Percentiles rank a stretch among this genome's conserved stretches.
These are phyloP conservation scores for Cucurbita moschata DNA, from an alignment of 306 rosid genomes.

Conservation along the genomic window DNA sequence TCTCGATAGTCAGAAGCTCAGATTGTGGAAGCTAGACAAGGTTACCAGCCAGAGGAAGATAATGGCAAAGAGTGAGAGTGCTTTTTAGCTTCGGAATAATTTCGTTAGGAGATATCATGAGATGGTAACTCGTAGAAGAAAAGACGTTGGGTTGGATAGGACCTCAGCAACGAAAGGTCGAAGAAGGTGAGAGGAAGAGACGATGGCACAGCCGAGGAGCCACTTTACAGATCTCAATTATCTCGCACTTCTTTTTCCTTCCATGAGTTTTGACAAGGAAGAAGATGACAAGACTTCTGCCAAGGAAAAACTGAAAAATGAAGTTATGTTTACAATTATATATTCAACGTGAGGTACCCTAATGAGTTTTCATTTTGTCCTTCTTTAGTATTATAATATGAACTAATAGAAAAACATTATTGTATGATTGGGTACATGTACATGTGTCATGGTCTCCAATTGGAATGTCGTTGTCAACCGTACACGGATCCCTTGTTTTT, in stretches of 20 bases:
- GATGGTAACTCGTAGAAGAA: not conserved
- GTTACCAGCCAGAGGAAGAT: not conserved
- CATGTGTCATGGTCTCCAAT: no score
- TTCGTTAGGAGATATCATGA: not conserved
- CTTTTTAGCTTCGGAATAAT: not conserved
- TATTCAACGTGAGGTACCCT: no score
- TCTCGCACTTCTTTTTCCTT: not conserved
- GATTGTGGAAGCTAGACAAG: not conserved
- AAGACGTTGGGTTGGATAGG: slow-evolving; percentile 8
- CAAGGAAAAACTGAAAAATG: no score
- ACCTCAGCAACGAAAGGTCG: slow-evolving; percentile 6
- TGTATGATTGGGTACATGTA: no score
- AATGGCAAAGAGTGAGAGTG: not conserved
- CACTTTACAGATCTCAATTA: not conserved
- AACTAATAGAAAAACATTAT: no score
- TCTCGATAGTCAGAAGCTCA: not conserved
- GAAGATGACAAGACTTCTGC: no score
- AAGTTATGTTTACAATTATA: no score
- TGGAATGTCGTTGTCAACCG: no score
- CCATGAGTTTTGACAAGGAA: no score
- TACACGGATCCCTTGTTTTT: no score
- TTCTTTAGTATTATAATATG: no score
- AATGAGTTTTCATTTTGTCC: no score
- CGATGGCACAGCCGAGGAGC: slow-evolving; percentile 11
- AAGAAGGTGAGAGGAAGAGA: slow-evolving; percentile 23